phyloP scores from a whole-genome alignment of 495 filamentous ascomycete genomes.

The Copromyces sp. region DNA sequence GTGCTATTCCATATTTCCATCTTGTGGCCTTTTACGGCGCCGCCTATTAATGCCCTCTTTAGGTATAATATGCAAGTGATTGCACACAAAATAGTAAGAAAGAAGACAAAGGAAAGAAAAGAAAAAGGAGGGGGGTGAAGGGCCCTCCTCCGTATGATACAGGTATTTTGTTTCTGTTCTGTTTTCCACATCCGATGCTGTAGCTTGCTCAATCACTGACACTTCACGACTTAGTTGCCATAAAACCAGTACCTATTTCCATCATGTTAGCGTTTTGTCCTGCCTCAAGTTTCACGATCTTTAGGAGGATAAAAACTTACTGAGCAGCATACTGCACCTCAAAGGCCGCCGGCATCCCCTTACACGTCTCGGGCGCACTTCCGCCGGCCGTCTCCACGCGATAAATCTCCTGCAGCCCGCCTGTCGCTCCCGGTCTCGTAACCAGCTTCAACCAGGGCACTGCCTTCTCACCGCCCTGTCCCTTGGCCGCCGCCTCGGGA shows the following conservation, averaged over 20 bases:
- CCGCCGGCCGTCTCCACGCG: constrained; percentile 83
- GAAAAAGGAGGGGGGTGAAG: constrained; percentile 2
- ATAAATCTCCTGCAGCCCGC: constrained; percentile 63
- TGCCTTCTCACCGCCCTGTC: constrained; percentile 42
- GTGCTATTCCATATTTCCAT: background rate
- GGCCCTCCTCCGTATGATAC: constrained; percentile 6
- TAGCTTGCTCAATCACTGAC: background rate
- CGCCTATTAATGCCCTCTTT: background rate
- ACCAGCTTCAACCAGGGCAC: constrained; percentile 64
- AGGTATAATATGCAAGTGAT: background rate
- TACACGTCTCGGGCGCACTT: constrained; percentile 62
- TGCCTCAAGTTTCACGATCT: too few species aligned
- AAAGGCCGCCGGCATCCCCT: constrained; percentile 51
- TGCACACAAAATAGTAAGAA: background rate
- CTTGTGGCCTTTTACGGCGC: background rate
- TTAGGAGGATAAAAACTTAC: constrained; percentile 41
- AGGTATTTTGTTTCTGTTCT: background rate
- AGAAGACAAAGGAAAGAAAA: constrained; percentile 5
- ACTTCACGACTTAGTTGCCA: constrained; percentile 6
- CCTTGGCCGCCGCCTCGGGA: constrained; percentile 44
- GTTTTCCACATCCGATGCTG: background rate
- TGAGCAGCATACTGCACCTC: constrained; percentile 72
- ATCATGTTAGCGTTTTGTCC: constrained; percentile 1
- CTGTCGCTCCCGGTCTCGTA: constrained; percentile 43
- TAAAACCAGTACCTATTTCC: constrained; percentile 32